phyloP scores from a whole-genome alignment of 305 asterid species.

The Stenogyne calaminthoides region DNA sequence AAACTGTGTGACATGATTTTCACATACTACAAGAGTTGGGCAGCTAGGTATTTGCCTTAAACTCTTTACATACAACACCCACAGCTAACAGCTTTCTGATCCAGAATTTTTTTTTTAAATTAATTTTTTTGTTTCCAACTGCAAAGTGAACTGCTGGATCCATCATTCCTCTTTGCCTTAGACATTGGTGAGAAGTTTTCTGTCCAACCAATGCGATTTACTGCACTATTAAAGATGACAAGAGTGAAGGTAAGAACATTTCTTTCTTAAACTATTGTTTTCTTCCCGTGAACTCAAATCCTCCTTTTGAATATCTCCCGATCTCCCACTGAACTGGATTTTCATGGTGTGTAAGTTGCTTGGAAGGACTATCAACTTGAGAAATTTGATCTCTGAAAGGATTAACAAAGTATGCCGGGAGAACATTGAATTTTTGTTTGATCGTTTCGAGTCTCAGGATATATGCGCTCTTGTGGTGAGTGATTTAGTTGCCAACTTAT shows the following conservation, averaged over 20 bases:
- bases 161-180: constrained; percentile 88
- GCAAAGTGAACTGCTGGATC: constrained; percentile 89
- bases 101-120: constrained; percentile 15
- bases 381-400: constrained; percentile 88
- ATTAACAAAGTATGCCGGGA: constrained; percentile 88
- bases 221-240: constrained; percentile 71
- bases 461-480: constrained; percentile 91
- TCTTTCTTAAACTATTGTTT: neutral
- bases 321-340: constrained; percentile 16
- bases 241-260: constrained; percentile 78
- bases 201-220: constrained; percentile 84
- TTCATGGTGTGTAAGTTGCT: constrained; percentile 64
- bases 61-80: constrained; percentile 14
- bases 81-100: constrained; percentile 8
- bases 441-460: constrained; percentile 95
- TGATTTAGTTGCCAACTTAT: constrained; percentile 24
- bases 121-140: constrained; percentile 35
- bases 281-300: neutral
- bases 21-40: constrained; percentile 97
- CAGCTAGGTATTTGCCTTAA: constrained; percentile 72
- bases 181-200: constrained; percentile 91
- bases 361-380: constrained; percentile 94
- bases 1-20: constrained; percentile 80
- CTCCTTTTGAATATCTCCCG: constrained; percentile 9
- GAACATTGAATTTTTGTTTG: constrained; percentile 89